phyloP scores from a whole-genome alignment of 768 basidiomycete species.

The Podaxis sp. region DNA sequence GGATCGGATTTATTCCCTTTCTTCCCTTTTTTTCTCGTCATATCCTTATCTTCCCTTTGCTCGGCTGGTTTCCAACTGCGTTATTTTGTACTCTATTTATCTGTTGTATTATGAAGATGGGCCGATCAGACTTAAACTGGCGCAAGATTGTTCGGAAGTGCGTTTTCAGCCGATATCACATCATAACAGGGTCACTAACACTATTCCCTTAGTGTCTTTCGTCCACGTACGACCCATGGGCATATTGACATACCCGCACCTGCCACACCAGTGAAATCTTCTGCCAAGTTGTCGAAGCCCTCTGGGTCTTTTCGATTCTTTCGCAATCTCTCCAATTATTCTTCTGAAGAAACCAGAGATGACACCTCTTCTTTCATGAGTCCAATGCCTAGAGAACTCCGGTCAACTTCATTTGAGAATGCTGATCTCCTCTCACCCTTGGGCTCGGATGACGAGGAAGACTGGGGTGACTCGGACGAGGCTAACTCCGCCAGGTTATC shows the following conservation, averaged over 20 bases:
- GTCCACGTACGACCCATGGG: neutral
- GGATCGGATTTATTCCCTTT: neutral
- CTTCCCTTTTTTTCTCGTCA: neutral
- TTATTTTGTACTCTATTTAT: neutral
- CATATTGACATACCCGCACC: neutral
- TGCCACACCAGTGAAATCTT: neutral
- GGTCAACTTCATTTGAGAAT: neutral
- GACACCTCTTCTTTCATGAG: constrained; percentile 9
- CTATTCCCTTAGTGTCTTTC: neutral
- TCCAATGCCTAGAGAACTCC: constrained; percentile 4
- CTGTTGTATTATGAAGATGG: neutral
- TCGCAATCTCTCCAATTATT: neutral
- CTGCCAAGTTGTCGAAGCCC: neutral
- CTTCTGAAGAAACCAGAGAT: neutral
- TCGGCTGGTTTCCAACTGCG: neutral
- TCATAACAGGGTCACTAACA: neutral
- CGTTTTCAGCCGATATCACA: neutral
- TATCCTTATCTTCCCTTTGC: neutral
- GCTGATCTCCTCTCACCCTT: neutral
- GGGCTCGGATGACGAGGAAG: neutral
- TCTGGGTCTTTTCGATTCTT: neutral
- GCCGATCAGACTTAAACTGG: neutral
- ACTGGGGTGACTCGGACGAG: neutral
- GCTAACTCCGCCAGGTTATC: neutral
- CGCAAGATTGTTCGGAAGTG: neutral